These are phyloP conservation scores for Euryodendron excelsum DNA, from an alignment of 148 eudicot genomes.

Conservation along the genomic window DNA sequence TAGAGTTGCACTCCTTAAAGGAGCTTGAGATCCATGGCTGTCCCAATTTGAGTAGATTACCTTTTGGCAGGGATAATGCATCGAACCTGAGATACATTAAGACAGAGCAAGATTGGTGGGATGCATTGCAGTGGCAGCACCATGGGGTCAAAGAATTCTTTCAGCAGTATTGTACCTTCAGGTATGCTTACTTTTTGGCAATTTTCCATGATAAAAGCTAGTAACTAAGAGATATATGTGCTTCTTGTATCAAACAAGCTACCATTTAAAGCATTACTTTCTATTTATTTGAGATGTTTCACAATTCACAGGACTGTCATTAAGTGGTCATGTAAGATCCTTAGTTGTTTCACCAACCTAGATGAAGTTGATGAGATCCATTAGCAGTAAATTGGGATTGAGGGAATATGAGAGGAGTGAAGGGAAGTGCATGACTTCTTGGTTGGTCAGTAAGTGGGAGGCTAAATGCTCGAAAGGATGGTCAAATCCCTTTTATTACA, in stretches of 20 bases:
- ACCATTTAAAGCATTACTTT: not conserved
- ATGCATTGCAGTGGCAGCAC: not conserved
- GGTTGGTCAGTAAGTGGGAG: too few relatives aligned
- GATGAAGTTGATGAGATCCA: too few relatives aligned
- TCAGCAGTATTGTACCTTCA: slow-evolving; percentile 2
- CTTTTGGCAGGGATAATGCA: not conserved
- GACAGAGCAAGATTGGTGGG: not conserved
- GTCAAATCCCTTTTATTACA: too few relatives aligned
- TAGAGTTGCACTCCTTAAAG: not conserved
- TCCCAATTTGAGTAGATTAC: not conserved
- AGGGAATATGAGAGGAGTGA: too few relatives aligned
- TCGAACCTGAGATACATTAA: not conserved
- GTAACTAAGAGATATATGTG: not conserved
- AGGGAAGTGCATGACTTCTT: too few relatives aligned
- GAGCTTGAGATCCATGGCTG: slow-evolving; percentile 4
- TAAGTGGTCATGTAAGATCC: too few relatives aligned
- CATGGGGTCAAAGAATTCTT: not conserved
- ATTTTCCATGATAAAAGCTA: not conserved
- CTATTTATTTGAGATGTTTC: not conserved
- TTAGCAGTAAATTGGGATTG: too few relatives aligned
- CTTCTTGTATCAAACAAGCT: not conserved
- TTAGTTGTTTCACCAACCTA: too few relatives aligned
- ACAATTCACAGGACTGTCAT: too few relatives aligned
- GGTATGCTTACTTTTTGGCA: not conserved
- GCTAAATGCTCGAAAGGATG: too few relatives aligned